A percentile compares a stretch with the other conserved stretches of the same genome.
phyloP scores from a whole-genome alignment of 208 protist genomes.

The Leishmania lainsoni region DNA sequence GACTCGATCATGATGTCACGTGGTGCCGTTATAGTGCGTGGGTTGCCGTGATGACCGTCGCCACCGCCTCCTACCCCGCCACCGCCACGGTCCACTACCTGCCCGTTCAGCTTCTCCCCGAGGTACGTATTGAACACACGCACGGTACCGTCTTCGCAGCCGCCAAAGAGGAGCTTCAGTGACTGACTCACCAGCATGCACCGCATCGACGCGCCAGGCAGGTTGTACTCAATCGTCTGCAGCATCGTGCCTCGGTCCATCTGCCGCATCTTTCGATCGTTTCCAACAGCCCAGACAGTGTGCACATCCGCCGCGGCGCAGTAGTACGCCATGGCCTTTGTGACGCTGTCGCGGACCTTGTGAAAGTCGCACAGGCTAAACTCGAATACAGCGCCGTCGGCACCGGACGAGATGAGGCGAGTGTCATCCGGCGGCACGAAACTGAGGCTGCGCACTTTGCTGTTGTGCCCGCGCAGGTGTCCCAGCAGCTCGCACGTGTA shows the following conservation, averaged over 20 bases:
- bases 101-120: conserved; percentile 65
- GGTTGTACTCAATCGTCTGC: conserved; percentile 69
- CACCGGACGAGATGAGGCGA: conserved; percentile 88
- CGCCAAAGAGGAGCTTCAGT: conserved; percentile 94
- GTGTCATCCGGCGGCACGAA: conserved; percentile 94
- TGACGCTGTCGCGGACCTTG: conserved; percentile 91
- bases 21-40: conserved; percentile 15
- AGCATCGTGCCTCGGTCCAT: conserved; percentile 73
- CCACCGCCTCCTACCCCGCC: conserved; percentile 3
- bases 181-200: conserved; percentile 87
- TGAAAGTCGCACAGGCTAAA: conserved; percentile 93
- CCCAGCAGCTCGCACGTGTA: conserved; percentile 96
- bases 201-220: conserved; percentile 71
- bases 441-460: conserved; percentile 89
- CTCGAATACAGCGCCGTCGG: conserved; percentile 96
- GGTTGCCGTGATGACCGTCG: conserved; percentile 11
- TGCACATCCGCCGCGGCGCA: conserved; percentile 78
- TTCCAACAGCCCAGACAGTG: conserved; percentile 93
- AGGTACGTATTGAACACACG: conserved; percentile 91
- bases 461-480: conserved; percentile 95
- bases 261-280: conserved; percentile 93
- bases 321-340: conserved; percentile 94
- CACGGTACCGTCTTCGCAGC: conserved; percentile 93
- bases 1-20: conserved; percentile 84
- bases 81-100: conserved; percentile 35